Evolutionary conservation across 768 basidiomycete species (phyloP).

Genomic region (Psilocybe tampanensis): DNA sequence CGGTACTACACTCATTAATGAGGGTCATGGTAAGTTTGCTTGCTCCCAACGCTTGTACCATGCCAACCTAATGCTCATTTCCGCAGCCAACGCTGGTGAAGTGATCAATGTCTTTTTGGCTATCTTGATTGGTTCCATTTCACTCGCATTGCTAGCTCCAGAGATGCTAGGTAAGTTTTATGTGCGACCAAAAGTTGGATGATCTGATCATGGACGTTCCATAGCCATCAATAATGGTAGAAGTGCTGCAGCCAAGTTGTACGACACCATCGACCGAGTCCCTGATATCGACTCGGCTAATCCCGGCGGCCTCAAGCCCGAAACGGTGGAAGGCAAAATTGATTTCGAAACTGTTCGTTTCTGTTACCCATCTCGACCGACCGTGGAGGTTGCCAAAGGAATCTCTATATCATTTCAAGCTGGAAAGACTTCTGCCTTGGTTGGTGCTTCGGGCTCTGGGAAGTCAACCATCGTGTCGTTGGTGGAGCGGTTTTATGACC

Average conservation of each 20-base stretch:
- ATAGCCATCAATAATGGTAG: constrained; percentile 74
- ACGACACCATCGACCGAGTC: constrained; percentile 85
- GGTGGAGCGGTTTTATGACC: constrained; percentile 81
- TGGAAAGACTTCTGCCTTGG: constrained; percentile 76
- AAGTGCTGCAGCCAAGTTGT: constrained; percentile 92
- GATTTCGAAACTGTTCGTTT: constrained; percentile 15
- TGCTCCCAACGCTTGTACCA: background rate
- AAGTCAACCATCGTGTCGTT: constrained; percentile 83
- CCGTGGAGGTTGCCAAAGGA: constrained; percentile 14
- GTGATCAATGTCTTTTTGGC: constrained; percentile 86
- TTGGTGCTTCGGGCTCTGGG: constrained; percentile 82
- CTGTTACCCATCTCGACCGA: constrained; percentile 18
- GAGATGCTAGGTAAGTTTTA: constrained; percentile 71
- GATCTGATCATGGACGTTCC: background rate
- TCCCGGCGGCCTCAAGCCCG: constrained; percentile 67
- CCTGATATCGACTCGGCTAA: constrained; percentile 84
- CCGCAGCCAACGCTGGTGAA: constrained; percentile 62
- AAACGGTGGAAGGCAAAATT: constrained; percentile 58
- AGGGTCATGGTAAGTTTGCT: constrained; percentile 46
- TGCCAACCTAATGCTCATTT: background rate
- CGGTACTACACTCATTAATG: constrained; percentile 82
- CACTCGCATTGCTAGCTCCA: constrained; percentile 80
- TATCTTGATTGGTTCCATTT: constrained; percentile 90
- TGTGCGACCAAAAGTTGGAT: background rate
- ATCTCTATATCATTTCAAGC: constrained; percentile 15